Base-by-base conservation (phyloP, 495 filamentous ascomycete genomes). In the Penicillium canariense region DNA sequence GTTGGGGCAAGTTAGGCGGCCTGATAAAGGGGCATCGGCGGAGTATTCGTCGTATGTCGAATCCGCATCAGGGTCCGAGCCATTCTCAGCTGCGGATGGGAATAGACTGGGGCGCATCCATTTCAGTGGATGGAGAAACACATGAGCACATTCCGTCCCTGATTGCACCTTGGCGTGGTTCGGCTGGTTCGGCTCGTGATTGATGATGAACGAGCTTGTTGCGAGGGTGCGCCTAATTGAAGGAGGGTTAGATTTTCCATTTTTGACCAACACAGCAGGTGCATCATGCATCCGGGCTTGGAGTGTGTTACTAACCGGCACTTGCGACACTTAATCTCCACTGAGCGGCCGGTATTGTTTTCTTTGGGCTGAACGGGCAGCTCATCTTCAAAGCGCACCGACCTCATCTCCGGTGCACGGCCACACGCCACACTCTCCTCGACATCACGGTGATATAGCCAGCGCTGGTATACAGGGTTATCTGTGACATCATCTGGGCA, bases 41-140 rank as follows among this genome's bases (percentile, higher is more conserved):
- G 66, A 46, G 18, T 61, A 48, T 0, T 63, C 52, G 2, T 56
- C 63, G 17, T 59, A 54, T 2, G 61, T 59, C 15, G 60, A 52
- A 18, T 43, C 55, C 25, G 50, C 35, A 15, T 54, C 28, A 15
- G 57, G 26, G 14, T 59, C 43, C 10, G 54, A 39, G 36, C 38
- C 50, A 17, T 57, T 46, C 39, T 53, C 12, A 6, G 36, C 50
- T 18, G 58, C 44, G 23, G 28, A 20, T 2, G 74, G 73, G 54
- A 75, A 77, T 12, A 97, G 81, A 58, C 84, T 85, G 0, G 85
- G 77, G 2, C 87, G 82, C 94, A 97, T 97, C 95, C 93, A 97
- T 17, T 86, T 88, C 17, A 97, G 78, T 2, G 91, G 90, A 50
- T 96, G 90, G 48, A 97, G 67, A 69, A 96, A 97, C 55, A 90